These are phyloP conservation scores for Eucalyptus microcorys DNA, from an alignment of 345 rosid genomes.

Conservation along the genomic window DNA sequence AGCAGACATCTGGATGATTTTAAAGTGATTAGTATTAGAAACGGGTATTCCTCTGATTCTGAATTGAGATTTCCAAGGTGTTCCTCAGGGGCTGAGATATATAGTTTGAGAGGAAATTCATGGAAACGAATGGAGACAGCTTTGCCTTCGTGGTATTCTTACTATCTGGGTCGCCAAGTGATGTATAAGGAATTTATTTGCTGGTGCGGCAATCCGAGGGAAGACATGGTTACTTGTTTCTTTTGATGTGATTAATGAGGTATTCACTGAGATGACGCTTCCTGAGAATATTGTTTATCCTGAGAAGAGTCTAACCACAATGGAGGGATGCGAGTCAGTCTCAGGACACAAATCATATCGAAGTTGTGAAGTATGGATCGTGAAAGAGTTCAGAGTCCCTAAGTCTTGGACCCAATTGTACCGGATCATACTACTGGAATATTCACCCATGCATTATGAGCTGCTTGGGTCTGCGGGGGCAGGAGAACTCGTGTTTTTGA, in stretches of 20 bases:
- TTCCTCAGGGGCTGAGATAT: background rate
- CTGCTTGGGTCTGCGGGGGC: background rate
- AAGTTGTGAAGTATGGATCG: background rate
- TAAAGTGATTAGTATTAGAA: background rate
- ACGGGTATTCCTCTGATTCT: background rate
- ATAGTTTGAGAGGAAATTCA: background rate
- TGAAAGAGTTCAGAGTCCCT: background rate
- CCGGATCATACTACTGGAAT: background rate
- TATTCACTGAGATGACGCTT: background rate
- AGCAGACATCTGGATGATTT: background rate
- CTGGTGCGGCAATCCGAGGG: background rate
- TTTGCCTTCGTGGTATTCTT: background rate
- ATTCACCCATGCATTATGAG: background rate
- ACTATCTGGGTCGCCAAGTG: background rate
- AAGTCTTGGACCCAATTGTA: background rate
- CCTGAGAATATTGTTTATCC: background rate
- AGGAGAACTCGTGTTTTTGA: background rate
- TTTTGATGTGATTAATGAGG: background rate
- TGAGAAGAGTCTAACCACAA: background rate
- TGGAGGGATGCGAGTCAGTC: background rate
- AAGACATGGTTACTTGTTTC: background rate
- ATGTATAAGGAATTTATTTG: background rate
- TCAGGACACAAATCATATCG: background rate
- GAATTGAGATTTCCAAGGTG: background rate
- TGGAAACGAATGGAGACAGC: background rate